Evolutionary conservation across 1,139 yeast genomes (phyloP).

Genomic region (Debaryomyces sp.): DNA sequence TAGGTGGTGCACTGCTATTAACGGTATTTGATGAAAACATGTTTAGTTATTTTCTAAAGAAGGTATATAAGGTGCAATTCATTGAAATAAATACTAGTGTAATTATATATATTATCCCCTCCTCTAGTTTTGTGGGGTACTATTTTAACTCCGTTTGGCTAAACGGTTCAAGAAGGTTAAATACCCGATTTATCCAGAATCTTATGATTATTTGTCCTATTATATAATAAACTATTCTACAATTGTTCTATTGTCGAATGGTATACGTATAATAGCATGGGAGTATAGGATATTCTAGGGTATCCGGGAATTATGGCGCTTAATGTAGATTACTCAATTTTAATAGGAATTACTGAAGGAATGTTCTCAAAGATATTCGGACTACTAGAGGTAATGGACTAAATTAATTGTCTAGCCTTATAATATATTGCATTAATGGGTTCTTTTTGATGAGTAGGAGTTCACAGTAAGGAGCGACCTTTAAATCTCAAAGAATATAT

Average conservation of each 20-base stretch:
- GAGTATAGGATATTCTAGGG: not conserved
- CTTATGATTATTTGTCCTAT: not conserved
- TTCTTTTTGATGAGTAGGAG: too few species aligned
- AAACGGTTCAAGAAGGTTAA: not conserved
- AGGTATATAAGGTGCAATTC: not conserved
- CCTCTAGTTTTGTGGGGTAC: conserved; percentile 8
- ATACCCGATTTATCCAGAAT: conserved; percentile 7
- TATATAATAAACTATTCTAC: not conserved
- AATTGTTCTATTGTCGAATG: not conserved
- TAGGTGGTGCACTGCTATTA: conserved; percentile 30
- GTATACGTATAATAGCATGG: not conserved
- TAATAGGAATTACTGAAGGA: not conserved
- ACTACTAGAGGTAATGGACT: not conserved
- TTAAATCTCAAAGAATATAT: too few species aligned
- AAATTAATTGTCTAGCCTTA: too few species aligned
- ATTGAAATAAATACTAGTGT: not conserved
- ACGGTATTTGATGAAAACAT: conserved; percentile 11
- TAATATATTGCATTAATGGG: too few species aligned
- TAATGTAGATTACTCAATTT: not conserved
- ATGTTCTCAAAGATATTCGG: not conserved
- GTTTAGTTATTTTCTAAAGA: not conserved
- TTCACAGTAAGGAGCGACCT: too few species aligned
- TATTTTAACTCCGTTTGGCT: not conserved
- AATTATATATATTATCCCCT: conserved; percentile 3
- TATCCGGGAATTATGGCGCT: too few species aligned